Evolutionary conservation across 1,139 yeast genomes (phyloP), one percentile per base, ranked within the genome.

Genomic region (Torulaspora pretoriensis): DNA sequence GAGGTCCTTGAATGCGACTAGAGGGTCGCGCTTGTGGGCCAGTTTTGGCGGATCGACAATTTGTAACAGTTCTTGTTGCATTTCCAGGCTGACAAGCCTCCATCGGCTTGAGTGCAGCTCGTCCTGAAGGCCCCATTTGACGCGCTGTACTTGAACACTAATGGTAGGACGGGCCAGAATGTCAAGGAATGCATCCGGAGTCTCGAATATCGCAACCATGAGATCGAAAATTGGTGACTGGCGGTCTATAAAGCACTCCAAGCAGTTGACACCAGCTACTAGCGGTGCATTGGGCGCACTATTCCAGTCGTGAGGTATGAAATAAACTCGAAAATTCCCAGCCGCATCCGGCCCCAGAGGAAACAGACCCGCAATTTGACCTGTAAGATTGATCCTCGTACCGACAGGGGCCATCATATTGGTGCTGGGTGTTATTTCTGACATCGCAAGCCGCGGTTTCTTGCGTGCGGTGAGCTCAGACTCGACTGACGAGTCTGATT

Each of bases 181-280:
- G 27, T 39, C 45, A 13, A 22, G 35, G 26, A 45, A 35, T 8
- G 29, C 34, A 23, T 31, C 27, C 4, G 48, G 41, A 27, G 40
- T 39, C 12, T 41, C 39, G 17, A 39, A 26, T 8, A 50, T 24
- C 32, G 24, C 35, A 10, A 37, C 36, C 24, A 49, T 45, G 8
- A 44, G 32, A 13, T 43, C 38, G 14, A 35, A 28, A 8, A 45
- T 22, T 17, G 36, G 36, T 12, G 36, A 23, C 4, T 25, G 35
- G 9, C 43, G 34, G 8, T 34, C 17, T 13, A 50, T 38, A n/a
- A 42, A 27, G 9, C 50, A 38, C 34, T 51, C 53, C 23, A 51
- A 33, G 33, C 56, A 53, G 38, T 53, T 53, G 9, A 43, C 48
- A 22, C 47, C 47, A 8, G 53, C 51, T 16, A 43, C 31, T 13